Base-by-base conservation (phyloP, 148 eudicot species). In the Arbutus unedo region DNA sequence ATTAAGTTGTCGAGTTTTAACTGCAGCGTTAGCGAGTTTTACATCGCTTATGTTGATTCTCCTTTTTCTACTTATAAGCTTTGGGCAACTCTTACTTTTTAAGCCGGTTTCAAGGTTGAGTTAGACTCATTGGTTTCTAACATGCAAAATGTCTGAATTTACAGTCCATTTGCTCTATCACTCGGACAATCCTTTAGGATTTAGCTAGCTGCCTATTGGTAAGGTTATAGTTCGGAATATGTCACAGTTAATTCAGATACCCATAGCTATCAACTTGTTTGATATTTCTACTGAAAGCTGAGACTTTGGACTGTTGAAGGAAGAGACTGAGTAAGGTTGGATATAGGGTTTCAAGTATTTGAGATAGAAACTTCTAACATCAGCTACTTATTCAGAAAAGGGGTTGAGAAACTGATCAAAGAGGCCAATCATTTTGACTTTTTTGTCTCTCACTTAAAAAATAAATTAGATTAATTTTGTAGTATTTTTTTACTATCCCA, bases 331-430 rank as follows among this genome's bases (percentile, higher is more conserved):
- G 16, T 10, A 31, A 31, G 71, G 44, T 31, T 31, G 44, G 71
- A 66, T 25, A 66, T 66, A 9, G 70, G 70, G 43, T 23, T 64
- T 64, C 70, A 64, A 64, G 41, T 15, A 64, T 5, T 23, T 10
- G 41, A 23, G 70, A 64, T 23, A 23, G 70, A 64, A 64, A 64
- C 70, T 64, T 64, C 70, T 50, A 0, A 51, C 70, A 21, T 62
- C 38, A 21, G 68, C 68, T 62, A 8, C 31, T 62, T 62, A 21
- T 6, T 62, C 31, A 8, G 11, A 64, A 66, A 25, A 23, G 15
- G 71, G 23, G 71, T 25, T 25, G 18, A 31, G 71, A 25, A 43
- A 66, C 71, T 66, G 71, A 66, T 66, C 71, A 66, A 66, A 66
- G 71, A 66, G 43, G 71, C 18, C 18, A 31, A 66, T 66, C 71